A percentile compares a stretch with the other conserved stretches of the same genome.
phyloP scores from a whole-genome alignment of 2,329 filamentous ascomycete genomes.

The Pseudopyrenochaeta lycopersici region DNA sequence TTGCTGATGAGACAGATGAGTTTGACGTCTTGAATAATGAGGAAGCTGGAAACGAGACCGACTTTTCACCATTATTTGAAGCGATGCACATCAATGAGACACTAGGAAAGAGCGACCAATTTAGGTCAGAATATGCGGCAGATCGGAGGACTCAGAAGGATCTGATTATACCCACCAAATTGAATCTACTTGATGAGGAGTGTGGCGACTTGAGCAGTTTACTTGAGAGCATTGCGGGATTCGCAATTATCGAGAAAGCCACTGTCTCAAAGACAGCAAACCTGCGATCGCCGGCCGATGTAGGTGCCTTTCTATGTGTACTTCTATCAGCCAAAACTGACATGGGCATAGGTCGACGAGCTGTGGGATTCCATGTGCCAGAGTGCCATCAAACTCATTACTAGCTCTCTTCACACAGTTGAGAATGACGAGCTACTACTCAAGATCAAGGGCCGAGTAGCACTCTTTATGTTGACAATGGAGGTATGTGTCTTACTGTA shows the following conservation, averaged over 20 bases:
- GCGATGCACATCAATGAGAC: slow-evolving; percentile 97
- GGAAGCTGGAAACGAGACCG: slow-evolving; percentile 79
- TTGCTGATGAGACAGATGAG: slow-evolving; percentile 94
- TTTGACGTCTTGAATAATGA: slow-evolving; percentile 97
- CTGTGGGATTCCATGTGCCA: slow-evolving; percentile 99
- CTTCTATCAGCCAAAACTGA: background rate
- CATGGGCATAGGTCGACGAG: slow-evolving; percentile 77
- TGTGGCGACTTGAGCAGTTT: slow-evolving; percentile 87
- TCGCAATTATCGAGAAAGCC: slow-evolving; percentile 94
- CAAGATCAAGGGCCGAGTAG: slow-evolving; percentile 93
- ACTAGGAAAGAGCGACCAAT: slow-evolving; percentile 89
- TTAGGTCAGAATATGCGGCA: slow-evolving; percentile 88
- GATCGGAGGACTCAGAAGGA: slow-evolving; percentile 93
- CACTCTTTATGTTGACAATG: slow-evolving; percentile 98
- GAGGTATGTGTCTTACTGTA: too few relatives aligned
- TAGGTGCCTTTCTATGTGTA: slow-evolving; percentile 53
- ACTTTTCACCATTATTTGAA: slow-evolving; percentile 94
- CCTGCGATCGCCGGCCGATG: slow-evolving; percentile 81
- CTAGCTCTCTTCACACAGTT: slow-evolving; percentile 79
- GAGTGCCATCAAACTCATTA: slow-evolving; percentile 81
- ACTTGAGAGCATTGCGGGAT: slow-evolving; percentile 92
- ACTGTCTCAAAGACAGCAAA: slow-evolving; percentile 89
- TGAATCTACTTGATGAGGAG: slow-evolving; percentile 83
- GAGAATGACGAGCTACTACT: slow-evolving; percentile 87
- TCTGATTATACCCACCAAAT: slow-evolving; percentile 77